Conservation (phyloP, 2,329 filamentous ascomycete species). For the Nothopassalora personata region DNA sequence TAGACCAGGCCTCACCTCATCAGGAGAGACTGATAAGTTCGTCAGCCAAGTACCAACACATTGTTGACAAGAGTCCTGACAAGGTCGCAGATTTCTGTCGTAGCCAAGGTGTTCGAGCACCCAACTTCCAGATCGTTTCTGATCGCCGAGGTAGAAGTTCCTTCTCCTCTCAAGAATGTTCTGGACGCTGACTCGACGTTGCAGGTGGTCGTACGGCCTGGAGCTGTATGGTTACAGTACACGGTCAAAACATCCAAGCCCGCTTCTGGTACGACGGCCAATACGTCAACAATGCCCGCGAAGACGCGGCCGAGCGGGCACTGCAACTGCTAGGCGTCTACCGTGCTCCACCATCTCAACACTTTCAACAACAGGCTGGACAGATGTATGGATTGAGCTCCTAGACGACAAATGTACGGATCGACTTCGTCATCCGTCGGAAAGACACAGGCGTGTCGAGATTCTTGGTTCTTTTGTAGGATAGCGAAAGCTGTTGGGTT, state of each 20-base stretch:
- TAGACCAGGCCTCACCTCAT: constrained; percentile 22
- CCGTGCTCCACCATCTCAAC: constrained; percentile 20
- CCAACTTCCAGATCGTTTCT: constrained; percentile 62
- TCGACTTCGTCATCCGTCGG: too few species aligned
- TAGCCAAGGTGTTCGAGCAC: constrained; percentile 20
- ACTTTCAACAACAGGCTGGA: constrained; percentile 20
- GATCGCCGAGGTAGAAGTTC: constrained; percentile 62
- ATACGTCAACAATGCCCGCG: constrained; percentile 79
- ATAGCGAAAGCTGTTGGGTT: neutral
- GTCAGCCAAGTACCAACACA: constrained; percentile 3
- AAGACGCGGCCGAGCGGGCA: constrained; percentile 85
- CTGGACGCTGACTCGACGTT: constrained; percentile 7
- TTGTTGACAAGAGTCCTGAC: constrained; percentile 6
- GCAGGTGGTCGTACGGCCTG: constrained; percentile 84
- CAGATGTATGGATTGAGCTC: constrained; percentile 15
- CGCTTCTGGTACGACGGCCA: constrained; percentile 90
- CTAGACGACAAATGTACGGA: neutral
- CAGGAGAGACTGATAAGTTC: constrained; percentile 33
- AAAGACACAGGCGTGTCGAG: too few species aligned
- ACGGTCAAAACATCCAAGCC: constrained; percentile 60
- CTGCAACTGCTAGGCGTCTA: constrained; percentile 50
- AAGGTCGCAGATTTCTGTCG: constrained; percentile 27
- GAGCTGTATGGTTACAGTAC: constrained; percentile 74
- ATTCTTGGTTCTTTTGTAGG: neutral
- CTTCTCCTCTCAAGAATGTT: constrained; percentile 10